These are phyloP conservation scores for Peniophora sp. DNA, from an alignment of 1,284 basidiomycete genomes.

Conservation along the genomic window DNA sequence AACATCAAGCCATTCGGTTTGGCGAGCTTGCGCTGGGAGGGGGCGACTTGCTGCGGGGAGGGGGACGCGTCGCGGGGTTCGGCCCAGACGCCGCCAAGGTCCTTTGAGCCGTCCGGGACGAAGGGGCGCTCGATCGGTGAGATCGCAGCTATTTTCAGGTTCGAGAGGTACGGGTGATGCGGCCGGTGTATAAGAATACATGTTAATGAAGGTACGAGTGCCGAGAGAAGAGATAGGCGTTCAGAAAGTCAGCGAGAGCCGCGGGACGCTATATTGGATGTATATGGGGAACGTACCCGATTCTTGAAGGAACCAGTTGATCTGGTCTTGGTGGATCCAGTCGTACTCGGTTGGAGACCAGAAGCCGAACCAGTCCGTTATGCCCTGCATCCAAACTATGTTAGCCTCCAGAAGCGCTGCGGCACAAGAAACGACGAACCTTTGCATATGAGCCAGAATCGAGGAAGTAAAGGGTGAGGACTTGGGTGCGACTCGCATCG, in stretches of 20 bases:
- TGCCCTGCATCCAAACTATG: too few relatives aligned
- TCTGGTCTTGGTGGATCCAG: slow-evolving; percentile 75
- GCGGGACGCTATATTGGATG: background rate
- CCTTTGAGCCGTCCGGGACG: slow-evolving; percentile 62
- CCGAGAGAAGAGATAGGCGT: background rate
- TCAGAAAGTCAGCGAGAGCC: background rate
- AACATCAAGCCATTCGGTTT: slow-evolving; percentile 93
- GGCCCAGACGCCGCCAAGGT: slow-evolving; percentile 58
- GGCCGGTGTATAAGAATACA: background rate
- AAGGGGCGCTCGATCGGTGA: slow-evolving; percentile 75
- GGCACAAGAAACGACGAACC: too few relatives aligned
- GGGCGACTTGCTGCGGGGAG: slow-evolving; percentile 36
- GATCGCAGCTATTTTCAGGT: slow-evolving; percentile 30
- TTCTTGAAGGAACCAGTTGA: slow-evolving; percentile 81
- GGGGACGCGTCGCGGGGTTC: slow-evolving; percentile 23
- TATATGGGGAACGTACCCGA: slow-evolving; percentile 36
- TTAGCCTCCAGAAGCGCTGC: too few relatives aligned
- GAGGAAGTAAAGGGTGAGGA: slow-evolving; percentile 88
- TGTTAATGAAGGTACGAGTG: background rate
- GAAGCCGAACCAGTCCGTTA: slow-evolving; percentile 51
- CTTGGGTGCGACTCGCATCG: slow-evolving; percentile 78
- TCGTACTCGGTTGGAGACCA: slow-evolving; percentile 69
- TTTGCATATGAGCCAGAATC: slow-evolving; percentile 79
- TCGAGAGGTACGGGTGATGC: background rate
- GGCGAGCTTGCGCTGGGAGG: slow-evolving; percentile 51